Conservation (phyloP, 495 filamentous ascomycete species). For the Daldinia decipiens region DNA sequence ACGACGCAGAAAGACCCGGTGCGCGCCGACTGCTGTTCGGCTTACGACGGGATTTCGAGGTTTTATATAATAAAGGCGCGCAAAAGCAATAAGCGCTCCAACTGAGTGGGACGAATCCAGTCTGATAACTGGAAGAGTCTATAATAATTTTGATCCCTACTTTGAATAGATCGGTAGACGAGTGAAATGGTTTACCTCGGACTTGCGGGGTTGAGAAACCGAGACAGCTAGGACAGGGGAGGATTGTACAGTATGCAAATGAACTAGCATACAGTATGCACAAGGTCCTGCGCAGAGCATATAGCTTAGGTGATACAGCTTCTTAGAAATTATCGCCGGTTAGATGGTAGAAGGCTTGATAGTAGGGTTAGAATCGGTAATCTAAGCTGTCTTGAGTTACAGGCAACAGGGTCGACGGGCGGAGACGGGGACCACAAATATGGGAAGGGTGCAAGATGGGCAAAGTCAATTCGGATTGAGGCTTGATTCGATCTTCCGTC, state of each 20-base stretch:
- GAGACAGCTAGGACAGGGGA: constrained; percentile 22
- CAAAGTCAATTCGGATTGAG: constrained; percentile 23
- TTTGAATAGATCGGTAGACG: constrained; percentile 27
- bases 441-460: background rate
- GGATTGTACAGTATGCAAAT: constrained; percentile 28
- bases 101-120: constrained; percentile 37
- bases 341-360: constrained; percentile 3
- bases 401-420: background rate
- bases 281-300: constrained; percentile 6
- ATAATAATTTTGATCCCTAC: constrained; percentile 34
- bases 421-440: constrained; percentile 6
- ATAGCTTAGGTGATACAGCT: constrained; percentile 20
- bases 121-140: constrained; percentile 37
- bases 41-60: constrained; percentile 50
- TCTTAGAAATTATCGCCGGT: constrained; percentile 15
- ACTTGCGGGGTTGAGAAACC: constrained; percentile 43
- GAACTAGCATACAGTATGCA: constrained; percentile 22
- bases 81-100: constrained; percentile 24
- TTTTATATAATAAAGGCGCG: constrained; percentile 39
- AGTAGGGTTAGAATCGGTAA: constrained; percentile 12
- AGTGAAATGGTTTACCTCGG: constrained; percentile 39
- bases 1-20: constrained; percentile 27
- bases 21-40: constrained; percentile 43
- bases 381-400: constrained; percentile 10
- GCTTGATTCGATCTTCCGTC: constrained; percentile 16